phyloP scores from a whole-genome alignment of 371 early-diverging fungal species.

The Mortierella sp. region DNA sequence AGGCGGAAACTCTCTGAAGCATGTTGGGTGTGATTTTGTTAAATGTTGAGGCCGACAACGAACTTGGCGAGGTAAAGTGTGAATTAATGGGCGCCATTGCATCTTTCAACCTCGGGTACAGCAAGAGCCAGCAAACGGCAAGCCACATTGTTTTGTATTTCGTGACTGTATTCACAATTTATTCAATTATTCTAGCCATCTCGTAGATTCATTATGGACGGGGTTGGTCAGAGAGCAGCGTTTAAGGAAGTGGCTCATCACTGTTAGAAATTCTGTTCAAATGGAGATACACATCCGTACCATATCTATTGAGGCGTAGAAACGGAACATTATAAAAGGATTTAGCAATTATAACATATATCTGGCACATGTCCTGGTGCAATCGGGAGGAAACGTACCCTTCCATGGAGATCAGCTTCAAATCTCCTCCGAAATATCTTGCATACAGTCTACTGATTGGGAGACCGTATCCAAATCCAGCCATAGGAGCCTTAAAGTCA shows the following conservation, averaged over 20 bases:
- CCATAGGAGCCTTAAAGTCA: slow-evolving; percentile 97
- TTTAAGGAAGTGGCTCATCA: slow-evolving; percentile 85
- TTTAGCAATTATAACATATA: not conserved
- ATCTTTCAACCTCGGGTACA: not conserved
- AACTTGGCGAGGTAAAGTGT: not conserved
- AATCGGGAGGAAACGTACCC: slow-evolving; percentile 70
- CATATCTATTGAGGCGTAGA: slow-evolving; percentile 66
- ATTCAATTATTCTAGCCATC: not conserved
- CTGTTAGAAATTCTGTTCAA: slow-evolving; percentile 91
- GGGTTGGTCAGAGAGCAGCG: not conserved
- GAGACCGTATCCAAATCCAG: slow-evolving; percentile 97
- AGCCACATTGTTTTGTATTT: slow-evolving; percentile 51
- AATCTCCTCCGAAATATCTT: slow-evolving; percentile 96
- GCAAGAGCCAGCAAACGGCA: not conserved
- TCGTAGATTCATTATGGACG: not conserved
- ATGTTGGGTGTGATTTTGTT: slow-evolving; percentile 16
- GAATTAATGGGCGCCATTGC: not conserved
- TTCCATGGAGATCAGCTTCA: slow-evolving; percentile 96
- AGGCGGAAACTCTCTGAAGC: slow-evolving; percentile 46
- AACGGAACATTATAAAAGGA: not conserved
- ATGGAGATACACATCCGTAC: slow-evolving; percentile 97
- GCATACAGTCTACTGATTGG: slow-evolving; percentile 92
- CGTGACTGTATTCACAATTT: not conserved
- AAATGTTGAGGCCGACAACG: not conserved
- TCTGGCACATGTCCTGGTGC: not conserved